These are phyloP conservation scores for Pichia cactophila DNA, from an alignment of 1,139 yeast genomes.

Conservation along the genomic window DNA sequence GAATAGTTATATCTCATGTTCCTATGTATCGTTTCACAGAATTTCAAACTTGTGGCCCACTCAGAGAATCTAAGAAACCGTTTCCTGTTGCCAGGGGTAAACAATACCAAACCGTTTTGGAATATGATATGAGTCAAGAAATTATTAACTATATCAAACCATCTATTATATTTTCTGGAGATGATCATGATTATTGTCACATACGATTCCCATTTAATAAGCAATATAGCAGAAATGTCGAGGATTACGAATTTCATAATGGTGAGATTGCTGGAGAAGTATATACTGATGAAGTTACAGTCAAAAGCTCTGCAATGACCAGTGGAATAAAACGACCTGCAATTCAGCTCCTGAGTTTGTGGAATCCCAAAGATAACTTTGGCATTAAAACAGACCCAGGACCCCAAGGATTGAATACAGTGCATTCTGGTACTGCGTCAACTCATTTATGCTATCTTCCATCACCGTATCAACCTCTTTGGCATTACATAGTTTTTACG, in stretches of 20 bases:
- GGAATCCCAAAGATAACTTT: constrained; percentile 36
- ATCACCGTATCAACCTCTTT: constrained; percentile 50
- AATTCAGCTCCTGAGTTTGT: constrained; percentile 67
- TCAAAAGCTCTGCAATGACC: constrained; percentile 87
- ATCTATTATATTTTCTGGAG: constrained; percentile 72
- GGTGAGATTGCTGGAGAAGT: constrained; percentile 27
- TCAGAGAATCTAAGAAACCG: constrained; percentile 53
- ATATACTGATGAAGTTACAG: constrained; percentile 67
- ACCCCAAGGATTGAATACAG: constrained; percentile 17
- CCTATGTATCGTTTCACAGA: constrained; percentile 59
- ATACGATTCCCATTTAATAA: constrained; percentile 44
- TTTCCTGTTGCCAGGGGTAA: constrained; percentile 67
- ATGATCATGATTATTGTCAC: constrained; percentile 94
- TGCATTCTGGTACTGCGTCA: constrained; percentile 29
- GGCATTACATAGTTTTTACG: constrained; percentile 30
- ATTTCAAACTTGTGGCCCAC: constrained; percentile 54
- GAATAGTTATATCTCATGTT: constrained; percentile 70
- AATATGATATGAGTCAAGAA: constrained; percentile 46
- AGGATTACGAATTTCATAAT: constrained; percentile 9
- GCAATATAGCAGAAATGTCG: constrained; percentile 1
- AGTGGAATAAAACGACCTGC: constrained; percentile 85
- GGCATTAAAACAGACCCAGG: constrained; percentile 13
- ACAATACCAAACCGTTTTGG: constrained; percentile 74
- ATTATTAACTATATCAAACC: constrained; percentile 58
- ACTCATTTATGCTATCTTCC: constrained; percentile 69